Evolutionary conservation across 345 rosid species (phyloP), one percentile per base, ranked within the genome.

Genomic region (Lepidium didymum): DNA sequence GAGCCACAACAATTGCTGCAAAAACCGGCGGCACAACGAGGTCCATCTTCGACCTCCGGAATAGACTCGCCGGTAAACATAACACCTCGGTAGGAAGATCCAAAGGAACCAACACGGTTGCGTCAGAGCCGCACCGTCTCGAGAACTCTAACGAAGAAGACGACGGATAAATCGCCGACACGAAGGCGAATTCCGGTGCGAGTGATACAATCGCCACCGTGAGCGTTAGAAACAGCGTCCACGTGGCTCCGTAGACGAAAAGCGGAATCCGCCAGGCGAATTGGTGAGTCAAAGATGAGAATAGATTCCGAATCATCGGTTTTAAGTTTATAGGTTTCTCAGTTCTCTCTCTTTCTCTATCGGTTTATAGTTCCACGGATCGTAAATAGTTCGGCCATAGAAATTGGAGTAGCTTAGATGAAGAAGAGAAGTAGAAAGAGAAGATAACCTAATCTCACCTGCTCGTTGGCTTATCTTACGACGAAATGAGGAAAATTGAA

Each of bases 1-100:
- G 82, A 53, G 83, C 94, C 47, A 92, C 98, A 25, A 89, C 90
- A 3, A 81, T 83, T 1, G 96, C 96, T 10, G 98, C 95, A 59
- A 89, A 87, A 25, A 87, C 81, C 42, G 94, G 91, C n/a, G 98
- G 91, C 2, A 89, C 85, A 33, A 85, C 69, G 52, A 86, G 73
- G 74, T 92, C 98, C 44, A 82, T 46, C 74, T 78, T 78, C 14
- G 91, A 87, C 76, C 81, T 77, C 38, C 67, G 61, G 75, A 92
- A 86, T 33, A 87, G 10, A 68, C 68, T 81, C 45, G 82, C 77
- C 52, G 91, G 96, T 49, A 90, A 62, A 83, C 98, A 88, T 2
- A 83, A 38, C 34, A 82, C 44, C 79, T 88, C 92, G 56, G 82
- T 65, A 1, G 89, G 86, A 34, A 82, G 0, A 79, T 90, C 98